Conservation (phyloP, 1,284 basidiomycete genomes). For the Agaricales sp. region DNA sequence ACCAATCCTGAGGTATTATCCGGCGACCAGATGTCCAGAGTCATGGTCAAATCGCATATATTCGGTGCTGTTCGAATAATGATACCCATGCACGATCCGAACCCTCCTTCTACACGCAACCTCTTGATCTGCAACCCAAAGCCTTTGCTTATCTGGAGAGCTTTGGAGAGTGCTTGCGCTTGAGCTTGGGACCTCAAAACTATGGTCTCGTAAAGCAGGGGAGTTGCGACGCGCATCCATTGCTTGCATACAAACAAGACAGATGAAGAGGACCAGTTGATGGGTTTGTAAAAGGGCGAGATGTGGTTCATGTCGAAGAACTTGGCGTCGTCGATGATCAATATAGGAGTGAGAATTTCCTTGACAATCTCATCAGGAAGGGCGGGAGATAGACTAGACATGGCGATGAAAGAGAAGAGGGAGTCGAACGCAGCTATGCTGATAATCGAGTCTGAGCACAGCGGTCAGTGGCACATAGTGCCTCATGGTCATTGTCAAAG, state of each 20-base stretch:
- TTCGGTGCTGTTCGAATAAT: neutral
- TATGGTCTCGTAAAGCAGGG: no score
- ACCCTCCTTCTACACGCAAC: neutral
- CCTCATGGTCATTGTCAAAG: no score
- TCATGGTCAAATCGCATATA: conserved; percentile 10
- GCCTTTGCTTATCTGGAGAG: neutral
- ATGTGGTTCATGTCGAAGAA: neutral
- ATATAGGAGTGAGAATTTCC: neutral
- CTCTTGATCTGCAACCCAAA: neutral
- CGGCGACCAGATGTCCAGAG: conserved; percentile 13
- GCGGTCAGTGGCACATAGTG: no score
- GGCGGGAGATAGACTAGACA: no score
- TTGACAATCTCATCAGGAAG: no score
- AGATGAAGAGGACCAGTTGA: neutral
- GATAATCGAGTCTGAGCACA: no score
- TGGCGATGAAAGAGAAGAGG: no score
- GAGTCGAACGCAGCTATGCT: no score
- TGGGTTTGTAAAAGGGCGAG: neutral
- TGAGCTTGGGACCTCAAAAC: neutral
- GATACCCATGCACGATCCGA: neutral
- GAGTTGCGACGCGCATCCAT: neutral
- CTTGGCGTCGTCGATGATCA: neutral
- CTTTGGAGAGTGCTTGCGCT: neutral
- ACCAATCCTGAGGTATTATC: neutral
- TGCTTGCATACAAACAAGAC: neutral